These are phyloP conservation scores for Cerrena zonata DNA, from an alignment of 1,284 basidiomycete genomes.

Conservation along the genomic window DNA sequence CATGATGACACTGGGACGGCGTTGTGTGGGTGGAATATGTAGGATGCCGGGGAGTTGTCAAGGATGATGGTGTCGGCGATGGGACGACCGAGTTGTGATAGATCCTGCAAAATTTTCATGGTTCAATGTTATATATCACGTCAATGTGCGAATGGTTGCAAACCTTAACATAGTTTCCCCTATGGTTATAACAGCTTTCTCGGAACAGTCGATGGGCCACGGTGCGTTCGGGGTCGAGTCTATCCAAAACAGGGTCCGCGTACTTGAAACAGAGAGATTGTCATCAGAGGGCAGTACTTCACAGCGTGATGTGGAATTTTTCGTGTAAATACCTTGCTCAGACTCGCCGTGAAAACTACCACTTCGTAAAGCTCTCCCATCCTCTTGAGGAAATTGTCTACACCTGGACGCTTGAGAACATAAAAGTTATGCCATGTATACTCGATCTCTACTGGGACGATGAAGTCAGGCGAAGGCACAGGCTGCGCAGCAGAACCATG, in stretches of 20 bases:
- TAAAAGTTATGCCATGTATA: conserved; percentile 97
- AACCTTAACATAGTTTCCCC: conserved; percentile 98
- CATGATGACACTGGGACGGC: conserved; percentile 97
- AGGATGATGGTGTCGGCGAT: conserved; percentile 93
- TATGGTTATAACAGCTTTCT: conserved; percentile 98
- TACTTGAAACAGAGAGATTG: conserved; percentile 49
- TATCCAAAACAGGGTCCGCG: conserved; percentile 96
- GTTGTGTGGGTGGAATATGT: conserved; percentile 98
- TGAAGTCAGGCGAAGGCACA: conserved; percentile 92
- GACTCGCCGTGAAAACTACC: conserved; percentile 93
- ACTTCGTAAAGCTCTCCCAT: conserved; percentile 99
- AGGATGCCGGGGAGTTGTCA: conserved; percentile 97
- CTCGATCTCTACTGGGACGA: conserved; percentile 98
- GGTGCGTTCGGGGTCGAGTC: conserved; percentile 86
- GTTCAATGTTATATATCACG: no score
- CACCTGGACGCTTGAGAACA: conserved; percentile 96
- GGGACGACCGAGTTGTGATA: conserved; percentile 90
- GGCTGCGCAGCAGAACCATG: conserved; percentile 47
- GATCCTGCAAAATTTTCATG: conserved; percentile 73
- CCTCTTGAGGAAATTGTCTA: conserved; percentile 89
- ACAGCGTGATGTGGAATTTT: neutral
- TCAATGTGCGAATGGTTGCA: no score
- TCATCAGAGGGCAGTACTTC: neutral
- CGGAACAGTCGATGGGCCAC: conserved; percentile 95
- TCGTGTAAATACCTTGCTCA: conserved; percentile 73